Conservation (phyloP, 2,329 filamentous ascomycete genomes). For the Paraphoma chrysanthemicola region DNA sequence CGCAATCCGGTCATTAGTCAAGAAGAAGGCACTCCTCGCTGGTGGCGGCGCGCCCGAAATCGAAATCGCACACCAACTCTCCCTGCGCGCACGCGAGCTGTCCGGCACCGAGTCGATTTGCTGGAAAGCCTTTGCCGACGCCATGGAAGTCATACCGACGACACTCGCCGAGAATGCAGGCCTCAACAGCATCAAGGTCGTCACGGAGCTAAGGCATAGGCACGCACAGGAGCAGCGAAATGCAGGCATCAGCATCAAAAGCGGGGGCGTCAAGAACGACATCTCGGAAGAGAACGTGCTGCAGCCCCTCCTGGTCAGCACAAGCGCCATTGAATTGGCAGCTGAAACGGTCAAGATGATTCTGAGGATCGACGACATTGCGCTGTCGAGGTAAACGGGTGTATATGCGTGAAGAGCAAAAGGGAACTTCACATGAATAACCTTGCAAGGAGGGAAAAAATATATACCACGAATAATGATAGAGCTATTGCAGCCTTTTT, state of each 20-base stretch:
- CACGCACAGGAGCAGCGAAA: constrained; percentile 96
- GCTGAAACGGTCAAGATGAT: constrained; percentile 99
- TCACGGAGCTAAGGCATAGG: constrained; percentile 91
- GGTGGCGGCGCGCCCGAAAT: constrained; percentile 97
- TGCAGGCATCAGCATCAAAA: constrained; percentile 97
- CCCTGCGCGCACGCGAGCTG: constrained; percentile 80
- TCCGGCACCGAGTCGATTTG: constrained; percentile 95
- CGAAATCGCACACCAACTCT: constrained; percentile 87
- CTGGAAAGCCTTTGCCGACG: constrained; percentile 98
- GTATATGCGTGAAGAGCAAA: not conserved
- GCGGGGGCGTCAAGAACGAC: constrained; percentile 94
- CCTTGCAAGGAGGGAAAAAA: constrained; percentile 1
- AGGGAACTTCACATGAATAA: constrained; percentile 3
- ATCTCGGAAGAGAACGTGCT: constrained; percentile 97
- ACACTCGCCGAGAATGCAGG: constrained; percentile 97
- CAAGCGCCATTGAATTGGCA: constrained; percentile 94
- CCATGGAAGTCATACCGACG: constrained; percentile 95
- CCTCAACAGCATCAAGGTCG: constrained; percentile 97
- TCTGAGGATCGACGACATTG: constrained; percentile 72
- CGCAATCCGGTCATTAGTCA: constrained; percentile 95
- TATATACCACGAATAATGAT: constrained; percentile 24
- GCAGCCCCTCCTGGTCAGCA: constrained; percentile 94
- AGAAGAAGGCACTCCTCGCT: constrained; percentile 99
- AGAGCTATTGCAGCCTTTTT: constrained; percentile 3
- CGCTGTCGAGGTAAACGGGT: constrained; percentile 51